Conservation (phyloP, 768 basidiomycete species). For the Pisolithus sp. region DNA sequence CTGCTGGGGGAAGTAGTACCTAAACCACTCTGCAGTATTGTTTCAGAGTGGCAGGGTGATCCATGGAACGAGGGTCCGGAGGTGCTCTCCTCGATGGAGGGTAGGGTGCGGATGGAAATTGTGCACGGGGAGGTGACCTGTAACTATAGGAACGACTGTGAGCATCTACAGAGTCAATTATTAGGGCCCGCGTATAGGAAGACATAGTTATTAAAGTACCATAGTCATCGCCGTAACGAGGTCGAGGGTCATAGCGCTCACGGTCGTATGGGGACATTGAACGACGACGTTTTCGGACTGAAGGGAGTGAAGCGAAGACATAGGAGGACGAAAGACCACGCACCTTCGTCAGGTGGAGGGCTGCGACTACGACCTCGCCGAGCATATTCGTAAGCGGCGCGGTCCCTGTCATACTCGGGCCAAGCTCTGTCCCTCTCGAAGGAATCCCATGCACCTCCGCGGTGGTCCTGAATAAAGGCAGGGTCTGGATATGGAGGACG, state of each 20-base stretch:
- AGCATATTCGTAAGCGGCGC: conserved; percentile 58
- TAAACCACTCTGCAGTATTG: conserved; percentile 88
- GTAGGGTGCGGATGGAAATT: conserved; percentile 33
- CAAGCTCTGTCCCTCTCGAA: conserved; percentile 69
- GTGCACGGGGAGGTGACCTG: conserved; percentile 59
- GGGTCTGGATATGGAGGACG: conserved; percentile 53
- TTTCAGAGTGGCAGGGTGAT: conserved; percentile 75
- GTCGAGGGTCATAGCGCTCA: conserved; percentile 77
- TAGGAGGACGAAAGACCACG: conserved; percentile 7
- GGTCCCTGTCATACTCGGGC: conserved; percentile 63
- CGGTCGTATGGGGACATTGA: conserved; percentile 73
- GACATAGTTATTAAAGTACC: conserved; percentile 40
- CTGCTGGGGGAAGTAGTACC: conserved; percentile 66
- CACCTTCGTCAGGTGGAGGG: conserved; percentile 65
- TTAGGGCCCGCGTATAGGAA: conserved; percentile 4
- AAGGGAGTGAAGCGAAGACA: conserved; percentile 7
- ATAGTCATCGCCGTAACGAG: conserved; percentile 75
- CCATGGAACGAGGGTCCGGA: conserved; percentile 74
- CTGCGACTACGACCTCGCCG: conserved; percentile 75
- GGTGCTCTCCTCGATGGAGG: conserved; percentile 53
- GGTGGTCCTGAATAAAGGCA: conserved; percentile 50
- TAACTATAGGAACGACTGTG: conserved; percentile 61
- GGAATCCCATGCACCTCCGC: conserved; percentile 54
- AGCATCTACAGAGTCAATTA: conserved; percentile 39
- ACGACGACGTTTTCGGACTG: conserved; percentile 71